Evolutionary conservation across 495 filamentous ascomycete species (phyloP), one percentile per base, ranked within the genome.

Genomic region (Amphirosellinia nigrospora): DNA sequence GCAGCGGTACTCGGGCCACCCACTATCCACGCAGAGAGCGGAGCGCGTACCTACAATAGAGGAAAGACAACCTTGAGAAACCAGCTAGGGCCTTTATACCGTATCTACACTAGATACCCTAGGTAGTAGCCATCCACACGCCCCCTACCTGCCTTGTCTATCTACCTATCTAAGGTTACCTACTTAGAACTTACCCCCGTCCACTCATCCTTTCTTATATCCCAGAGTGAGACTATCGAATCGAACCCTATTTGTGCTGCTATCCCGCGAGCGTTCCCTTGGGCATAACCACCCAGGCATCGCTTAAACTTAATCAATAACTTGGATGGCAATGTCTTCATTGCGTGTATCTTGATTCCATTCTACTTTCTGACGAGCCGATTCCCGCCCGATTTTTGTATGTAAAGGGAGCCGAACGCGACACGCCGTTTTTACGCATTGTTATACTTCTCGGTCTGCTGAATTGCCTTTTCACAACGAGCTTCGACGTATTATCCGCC

Each of bases 131-230:
- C 36, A 30, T 64, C 60, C 68, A 64, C 68, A 70, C 68, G 38
- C 59, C 60, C 58, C 39, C 36, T 64, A 55, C 66, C 66, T 52
- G 55, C 56, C 52, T 32, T 58, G 28, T 55, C 48, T 58, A 64
- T 11, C 64, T 41, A 36, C 6, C 52, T 43, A 9, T 61, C 43
- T 69, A 53, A 56, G n/a, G n/a, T n/a, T n/a, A n/a, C n/a, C n/a
- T n/a, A n/a, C n/a, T n/a, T n/a, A n/a, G n/a, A n/a, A n/a, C n/a
- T n/a, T n/a, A n/a, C n/a, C 58, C 58, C 67, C 67, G 45, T 69
- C 68, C 41, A 56, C 60, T 64, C 50, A 48, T 52, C 58, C 68
- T 64, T 58, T 58, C 28, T 64, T 64, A 70, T 70, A 58, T 64
- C 48, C 50, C 68, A n/a, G 59, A 39, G 67, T 58, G 60, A 70